Conservation (phyloP, 2,329 filamentous ascomycete species). For the Gremmenia infestans region DNA sequence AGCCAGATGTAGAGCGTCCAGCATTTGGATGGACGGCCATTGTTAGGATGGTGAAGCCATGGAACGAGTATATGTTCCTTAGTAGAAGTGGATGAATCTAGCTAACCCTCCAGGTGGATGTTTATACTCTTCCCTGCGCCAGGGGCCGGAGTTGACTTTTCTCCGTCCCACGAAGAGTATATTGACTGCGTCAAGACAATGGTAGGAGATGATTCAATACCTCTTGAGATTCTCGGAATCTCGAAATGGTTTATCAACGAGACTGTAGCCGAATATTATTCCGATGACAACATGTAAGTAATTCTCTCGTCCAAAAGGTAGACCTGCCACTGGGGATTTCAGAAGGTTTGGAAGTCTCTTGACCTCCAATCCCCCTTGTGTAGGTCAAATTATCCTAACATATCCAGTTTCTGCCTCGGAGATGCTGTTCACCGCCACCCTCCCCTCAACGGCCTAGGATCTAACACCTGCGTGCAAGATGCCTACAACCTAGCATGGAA, state of each 20-base stretch:
- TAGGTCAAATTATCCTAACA: background rate
- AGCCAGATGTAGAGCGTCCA: conserved; percentile 47
- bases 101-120: conserved; percentile 42
- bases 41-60: conserved; percentile 57
- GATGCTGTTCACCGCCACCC: conserved; percentile 56
- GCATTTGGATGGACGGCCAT: conserved; percentile 46
- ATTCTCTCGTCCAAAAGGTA: no score
- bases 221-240: conserved; percentile 46
- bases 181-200: conserved; percentile 41
- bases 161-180: conserved; percentile 44
- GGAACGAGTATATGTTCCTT: conserved; percentile 42
- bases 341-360: no score
- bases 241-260: conserved; percentile 59
- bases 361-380: no score
- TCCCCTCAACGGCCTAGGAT: conserved; percentile 51
- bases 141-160: conserved; percentile 34
- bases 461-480: conserved; percentile 55
- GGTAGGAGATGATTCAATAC: conserved; percentile 50
- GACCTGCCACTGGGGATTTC: no score
- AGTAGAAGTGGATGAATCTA: background rate
- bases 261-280: conserved; percentile 52
- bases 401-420: conserved; percentile 44
- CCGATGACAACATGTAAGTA: conserved; percentile 28
- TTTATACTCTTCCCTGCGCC: conserved; percentile 47
- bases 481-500: conserved; percentile 55